Evolutionary conservation across 768 basidiomycete genomes (phyloP), one percentile per base, ranked within the genome.

Genomic region (Agrocybe chaxingu): DNA sequence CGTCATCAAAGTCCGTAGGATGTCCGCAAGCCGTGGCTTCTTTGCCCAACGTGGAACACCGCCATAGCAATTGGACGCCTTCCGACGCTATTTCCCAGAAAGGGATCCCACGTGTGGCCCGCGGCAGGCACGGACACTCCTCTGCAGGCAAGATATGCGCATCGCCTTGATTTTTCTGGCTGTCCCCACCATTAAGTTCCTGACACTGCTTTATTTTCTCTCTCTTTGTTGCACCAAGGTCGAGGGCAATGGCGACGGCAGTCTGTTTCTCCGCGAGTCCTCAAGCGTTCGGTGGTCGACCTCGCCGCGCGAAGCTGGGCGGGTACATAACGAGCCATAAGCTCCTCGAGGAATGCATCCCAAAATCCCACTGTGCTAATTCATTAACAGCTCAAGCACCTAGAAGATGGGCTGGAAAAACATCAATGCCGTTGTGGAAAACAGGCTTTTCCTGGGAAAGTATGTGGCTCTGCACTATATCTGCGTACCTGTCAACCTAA

Each of bases 371-470:
- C 45, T 48, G 40, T 53, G 44, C 42, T 51, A 47, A 32, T 50
- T 49, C 12, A 52, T 29, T 50, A 50, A 47, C 40, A 35, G 47
- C 52, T 32, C 38, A 47, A 52, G 51, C 52, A 55, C 52, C 34
- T 50, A 55, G 52, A 68, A 69, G 53, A 79, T 80, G 77, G 64
- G 64, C 64, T 85, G 83, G 82, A 84, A 73, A 66, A 84, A 85
- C 71, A 75, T 87, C 69, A 77, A 84, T 65, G 69, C 81, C 40
- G 71, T 88, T 68, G 81, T 87, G 62, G 76, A 79, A 44, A 75
- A 75, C 66, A 78, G 70, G 66, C 74, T 88, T 67, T 87, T 78
- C 70, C 72, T 89, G 64, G 86, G 86, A 73, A 88, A 86, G 86
- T 87, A 55, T 66, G 85, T 81, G 54, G 54, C 60, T 57, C 57